Evolutionary conservation across 2,329 filamentous ascomycete species (phyloP).

Genomic region (Colletotrichum brevisporum): DNA sequence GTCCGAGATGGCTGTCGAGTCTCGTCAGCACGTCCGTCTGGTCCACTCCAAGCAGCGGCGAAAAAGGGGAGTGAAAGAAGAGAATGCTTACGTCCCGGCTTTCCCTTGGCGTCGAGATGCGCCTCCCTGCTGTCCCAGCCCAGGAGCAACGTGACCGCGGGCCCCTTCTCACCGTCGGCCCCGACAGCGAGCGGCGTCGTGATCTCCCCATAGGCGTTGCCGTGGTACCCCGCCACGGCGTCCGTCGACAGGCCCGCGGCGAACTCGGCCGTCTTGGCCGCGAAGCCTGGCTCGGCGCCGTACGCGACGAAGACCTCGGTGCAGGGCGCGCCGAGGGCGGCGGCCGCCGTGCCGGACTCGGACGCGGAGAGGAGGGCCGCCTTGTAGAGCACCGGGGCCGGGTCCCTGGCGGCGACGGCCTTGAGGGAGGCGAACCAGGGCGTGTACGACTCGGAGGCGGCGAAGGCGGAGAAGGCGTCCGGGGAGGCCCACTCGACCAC

Average conservation of each 20-base stretch:
- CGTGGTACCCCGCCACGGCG: slow-evolving; percentile 48
- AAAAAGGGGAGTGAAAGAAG: not conserved
- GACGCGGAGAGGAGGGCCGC: slow-evolving; percentile 27
- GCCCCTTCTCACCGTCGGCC: slow-evolving; percentile 46
- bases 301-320: slow-evolving; percentile 56
- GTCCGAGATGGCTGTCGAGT: slow-evolving; percentile 50
- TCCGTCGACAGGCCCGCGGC: slow-evolving; percentile 47
- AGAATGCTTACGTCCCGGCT: slow-evolving; percentile 42
- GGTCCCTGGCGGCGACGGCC: slow-evolving; percentile 44
- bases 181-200: slow-evolving; percentile 46
- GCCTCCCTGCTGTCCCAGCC: slow-evolving; percentile 58
- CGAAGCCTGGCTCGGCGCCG: slow-evolving; percentile 47
- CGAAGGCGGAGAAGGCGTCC: slow-evolving; percentile 55
- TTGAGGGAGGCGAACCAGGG: slow-evolving; percentile 56
- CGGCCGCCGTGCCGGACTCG: slow-evolving; percentile 36
- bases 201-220: slow-evolving; percentile 51
- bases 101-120: slow-evolving; percentile 49
- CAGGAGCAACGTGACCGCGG: slow-evolving; percentile 51
- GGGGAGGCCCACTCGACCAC: slow-evolving; percentile 53
- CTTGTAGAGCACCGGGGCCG: slow-evolving; percentile 45
- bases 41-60: not conserved
- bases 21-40: not conserved
- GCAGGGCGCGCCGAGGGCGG: slow-evolving; percentile 52
- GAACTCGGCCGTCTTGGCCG: slow-evolving; percentile 44
- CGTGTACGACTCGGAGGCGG: slow-evolving; percentile 56